Evolutionary conservation across 2,329 filamentous ascomycete genomes (phyloP), one percentile per base, ranked within the genome.

Genomic region (Akanthomyces dipterigenus): DNA sequence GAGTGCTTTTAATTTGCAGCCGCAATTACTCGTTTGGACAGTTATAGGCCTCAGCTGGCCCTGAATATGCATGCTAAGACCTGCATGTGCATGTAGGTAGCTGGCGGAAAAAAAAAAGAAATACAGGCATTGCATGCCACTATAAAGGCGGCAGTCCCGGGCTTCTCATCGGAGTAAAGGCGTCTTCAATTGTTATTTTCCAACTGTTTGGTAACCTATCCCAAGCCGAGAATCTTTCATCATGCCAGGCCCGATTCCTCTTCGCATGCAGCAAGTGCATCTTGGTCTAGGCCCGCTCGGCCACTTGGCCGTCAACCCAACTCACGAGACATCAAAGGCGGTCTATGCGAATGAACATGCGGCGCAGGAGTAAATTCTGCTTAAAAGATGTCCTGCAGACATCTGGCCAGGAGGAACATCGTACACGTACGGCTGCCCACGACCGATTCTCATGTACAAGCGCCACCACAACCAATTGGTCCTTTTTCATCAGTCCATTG

Each of bases 191-290:
- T 16, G 36, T 9, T 16, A 5, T 16, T 38, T 38, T 14, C 14
- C 2, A 38, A 4, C 36, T 5, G 2, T 38, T 22, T 20, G 2
- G 3, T 18, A 16, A 22, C 4, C 16, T 42, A 9, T 43, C 20
- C 3, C 12, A 14, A 14, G 22, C 24, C 9, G 12, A 9, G 2
- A 22, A 51, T 3, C 3, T 26, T 3, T 28, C 26, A 43, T 5
- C 7, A 55, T 46, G 42, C 54, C 54, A 6, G 20, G 55, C 20
- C 31, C 55, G 20, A 49, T 40, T 49, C 43, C 55, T n/a, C 31
- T 40, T 49, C 55, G 55, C 2, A 57, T 57, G 54, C 42, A 46
- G 26, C 54, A 56, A 34, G 43, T 49, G 31, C 55, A 57, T 28
- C 55, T 57, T 28, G 43, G 55, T 28, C 34, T 31, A 8, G 43